phyloP scores from a whole-genome alignment of 345 rosid species.

The Euphorbia pulcherrima region DNA sequence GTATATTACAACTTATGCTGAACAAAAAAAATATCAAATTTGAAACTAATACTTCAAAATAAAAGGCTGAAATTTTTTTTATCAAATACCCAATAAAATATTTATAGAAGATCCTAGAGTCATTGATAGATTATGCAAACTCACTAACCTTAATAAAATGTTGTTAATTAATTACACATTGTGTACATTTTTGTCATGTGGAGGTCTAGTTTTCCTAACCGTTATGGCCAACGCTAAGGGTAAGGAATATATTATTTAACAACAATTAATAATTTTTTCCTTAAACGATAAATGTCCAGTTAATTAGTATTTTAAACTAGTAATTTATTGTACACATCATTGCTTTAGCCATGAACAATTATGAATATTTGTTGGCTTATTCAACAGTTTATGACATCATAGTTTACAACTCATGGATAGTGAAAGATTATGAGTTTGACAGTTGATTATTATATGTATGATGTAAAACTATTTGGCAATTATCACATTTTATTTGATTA shows the following conservation, averaged over 20 bases:
- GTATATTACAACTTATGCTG: no score
- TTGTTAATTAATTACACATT: slow-evolving; percentile 33
- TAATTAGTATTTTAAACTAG: neutral
- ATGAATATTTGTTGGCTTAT: slow-evolving; percentile 32
- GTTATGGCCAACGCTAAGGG: slow-evolving; percentile 50
- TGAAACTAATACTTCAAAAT: no score
- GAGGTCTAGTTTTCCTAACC: slow-evolving; percentile 53
- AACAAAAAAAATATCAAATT: no score
- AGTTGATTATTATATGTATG: slow-evolving; percentile 18
- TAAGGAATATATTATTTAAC: slow-evolving; percentile 13
- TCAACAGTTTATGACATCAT: slow-evolving; percentile 42
- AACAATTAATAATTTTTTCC: slow-evolving; percentile 9
- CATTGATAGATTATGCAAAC: no score
- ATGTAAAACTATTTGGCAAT: neutral
- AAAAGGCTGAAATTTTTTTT: no score
- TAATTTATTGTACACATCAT: neutral
- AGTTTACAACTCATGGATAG: slow-evolving; percentile 40
- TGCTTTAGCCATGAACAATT: slow-evolving; percentile 33
- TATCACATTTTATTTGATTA: neutral
- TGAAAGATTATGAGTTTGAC: slow-evolving; percentile 36
- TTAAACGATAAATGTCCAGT: neutral
- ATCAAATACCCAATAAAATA: no score
- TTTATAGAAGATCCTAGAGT: no score
- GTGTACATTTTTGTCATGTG: slow-evolving; percentile 20
- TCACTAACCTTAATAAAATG: slow-evolving; percentile 15